Base-by-base conservation (phyloP, 1,284 basidiomycete species). In the Blastosporella zonata region DNA sequence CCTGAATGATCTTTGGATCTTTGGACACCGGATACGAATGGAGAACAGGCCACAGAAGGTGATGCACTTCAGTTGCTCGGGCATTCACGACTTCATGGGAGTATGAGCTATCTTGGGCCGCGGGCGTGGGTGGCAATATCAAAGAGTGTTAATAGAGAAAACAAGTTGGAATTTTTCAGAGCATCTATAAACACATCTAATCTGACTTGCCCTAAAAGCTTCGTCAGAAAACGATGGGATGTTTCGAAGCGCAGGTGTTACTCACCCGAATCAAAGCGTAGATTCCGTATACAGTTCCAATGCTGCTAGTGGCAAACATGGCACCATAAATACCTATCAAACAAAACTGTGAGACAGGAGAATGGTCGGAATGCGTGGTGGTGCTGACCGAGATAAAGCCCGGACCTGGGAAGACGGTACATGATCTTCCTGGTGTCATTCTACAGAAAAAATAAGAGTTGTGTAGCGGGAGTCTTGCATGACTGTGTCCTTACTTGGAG, bases 201-300 rank as follows among this genome's bases (percentile, higher is more conserved):
- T 64, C 61, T 41, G 42, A 18, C 43, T 67, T 67, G 21, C 66
- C 65, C 67, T 69, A 29, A 4, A 47, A 22, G 15, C 3, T 13
- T 10, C 21, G 22, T 8, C 9, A 41, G 23, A 44, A 50, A 13
- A 20, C 4, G 33, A 3, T n/a, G 20, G 22, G 2, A 15, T 7
- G 6, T 38, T n/a, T 22, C 17, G 13, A 34, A 28, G 13, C 9
- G 34, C 6, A 6, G 31, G 7, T 29, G 38, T 6, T 13, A 71
- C 78, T 54, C 56, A 86, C 84, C 68, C 63, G 73, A 54, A 78
- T 62, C 56, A 87, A 67, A 29, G 69, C 63, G 62, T 67, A 77
- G 5, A 73, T 64, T 20, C 80, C 81, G 49, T 69, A 79, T 9
- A 65, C 65, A 18, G 78, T 77, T 45, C 74, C 76, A 27, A 66